Evolutionary conservation across 2,329 filamentous ascomycete genomes (phyloP).

Genomic region (Lachnum nothofagi): DNA sequence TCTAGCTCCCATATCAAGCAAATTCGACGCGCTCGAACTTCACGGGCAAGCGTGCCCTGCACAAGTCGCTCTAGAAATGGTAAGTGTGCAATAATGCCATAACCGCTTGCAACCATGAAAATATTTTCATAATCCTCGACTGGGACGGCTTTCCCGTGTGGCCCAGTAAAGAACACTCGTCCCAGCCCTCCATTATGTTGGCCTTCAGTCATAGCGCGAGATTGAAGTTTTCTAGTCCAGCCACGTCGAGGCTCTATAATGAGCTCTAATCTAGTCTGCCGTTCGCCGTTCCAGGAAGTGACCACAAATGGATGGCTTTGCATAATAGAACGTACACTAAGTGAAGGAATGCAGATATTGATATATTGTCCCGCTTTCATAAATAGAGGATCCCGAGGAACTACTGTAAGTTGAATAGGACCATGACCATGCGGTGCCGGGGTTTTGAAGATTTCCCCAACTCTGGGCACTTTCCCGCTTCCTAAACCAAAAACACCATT

Average conservation of each 20-base stretch:
- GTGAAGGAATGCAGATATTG: constrained; percentile 12
- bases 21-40: constrained; percentile 16
- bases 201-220: constrained; percentile 1
- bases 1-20: constrained; percentile 15
- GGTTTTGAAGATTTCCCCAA: constrained; percentile 7
- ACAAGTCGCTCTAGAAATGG: constrained; percentile 12
- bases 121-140: constrained; percentile 15
- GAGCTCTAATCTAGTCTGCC: constrained; percentile 29
- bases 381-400: constrained; percentile 11
- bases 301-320: constrained; percentile 31
- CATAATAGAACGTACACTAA: constrained; percentile 16
- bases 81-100: constrained; percentile 12
- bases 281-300: constrained; percentile 23
- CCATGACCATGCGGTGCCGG: neutral
- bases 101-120: constrained; percentile 18
- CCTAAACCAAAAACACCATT: constrained; percentile 12
- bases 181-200: constrained; percentile 5
- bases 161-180: constrained; percentile 15
- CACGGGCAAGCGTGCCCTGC: constrained; percentile 9
- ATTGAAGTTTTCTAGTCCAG: constrained; percentile 13
- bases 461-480: neutral
- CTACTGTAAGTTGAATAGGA: constrained; percentile 5
- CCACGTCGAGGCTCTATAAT: constrained; percentile 27
- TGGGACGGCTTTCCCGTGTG: constrained; percentile 6
- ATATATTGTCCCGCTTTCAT: constrained; percentile 18